A percentile compares a stretch with the other conserved stretches of the same genome.
These are phyloP conservation scores for Epichloe brachyelytri DNA, from an alignment of 2,329 filamentous ascomycete genomes.

Conservation along the genomic window DNA sequence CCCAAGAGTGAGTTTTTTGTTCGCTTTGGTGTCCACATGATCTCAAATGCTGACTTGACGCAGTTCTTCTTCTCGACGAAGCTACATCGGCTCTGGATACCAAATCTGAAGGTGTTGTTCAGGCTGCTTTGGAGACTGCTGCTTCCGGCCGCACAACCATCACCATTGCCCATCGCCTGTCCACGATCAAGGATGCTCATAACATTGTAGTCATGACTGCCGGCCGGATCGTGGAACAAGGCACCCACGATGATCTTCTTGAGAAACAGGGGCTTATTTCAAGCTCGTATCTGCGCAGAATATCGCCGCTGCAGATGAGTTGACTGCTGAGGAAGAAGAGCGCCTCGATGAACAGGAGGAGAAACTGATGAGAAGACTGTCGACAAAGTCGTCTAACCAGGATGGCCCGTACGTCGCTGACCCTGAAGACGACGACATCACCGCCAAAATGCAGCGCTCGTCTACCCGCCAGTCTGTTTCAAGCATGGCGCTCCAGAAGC, in stretches of 20 bases:
- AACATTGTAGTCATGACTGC: constrained; percentile 90
- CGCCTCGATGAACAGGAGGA: constrained; percentile 37
- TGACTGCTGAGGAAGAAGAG: constrained; percentile 37
- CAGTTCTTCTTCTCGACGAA: constrained; percentile 79
- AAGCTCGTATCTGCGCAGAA: constrained; percentile 81
- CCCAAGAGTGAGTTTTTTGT: constrained; percentile 48
- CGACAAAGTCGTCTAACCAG: constrained; percentile 24
- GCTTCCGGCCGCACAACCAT: constrained; percentile 84
- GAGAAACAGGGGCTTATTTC: constrained; percentile 59
- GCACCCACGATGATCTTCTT: constrained; percentile 71
- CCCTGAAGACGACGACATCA: constrained; percentile 46
- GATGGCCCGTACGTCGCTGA: constrained; percentile 34
- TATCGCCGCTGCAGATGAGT: constrained; percentile 50
- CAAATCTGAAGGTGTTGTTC: constrained; percentile 86
- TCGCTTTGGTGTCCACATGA: background rate
- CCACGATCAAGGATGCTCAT: constrained; percentile 85
- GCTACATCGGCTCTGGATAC: constrained; percentile 90
- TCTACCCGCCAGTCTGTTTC: constrained; percentile 49
- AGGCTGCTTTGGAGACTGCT: constrained; percentile 80
- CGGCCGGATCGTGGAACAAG: constrained; percentile 84
- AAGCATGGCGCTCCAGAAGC: constrained; percentile 53
- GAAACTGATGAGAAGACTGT: constrained; percentile 31
- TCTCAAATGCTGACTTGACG: background rate
- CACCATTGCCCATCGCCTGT: constrained; percentile 87
- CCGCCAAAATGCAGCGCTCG: constrained; percentile 42